Conservation (phyloP, 169 alveolate genomes). For the Blepharisma undulans region DNA sequence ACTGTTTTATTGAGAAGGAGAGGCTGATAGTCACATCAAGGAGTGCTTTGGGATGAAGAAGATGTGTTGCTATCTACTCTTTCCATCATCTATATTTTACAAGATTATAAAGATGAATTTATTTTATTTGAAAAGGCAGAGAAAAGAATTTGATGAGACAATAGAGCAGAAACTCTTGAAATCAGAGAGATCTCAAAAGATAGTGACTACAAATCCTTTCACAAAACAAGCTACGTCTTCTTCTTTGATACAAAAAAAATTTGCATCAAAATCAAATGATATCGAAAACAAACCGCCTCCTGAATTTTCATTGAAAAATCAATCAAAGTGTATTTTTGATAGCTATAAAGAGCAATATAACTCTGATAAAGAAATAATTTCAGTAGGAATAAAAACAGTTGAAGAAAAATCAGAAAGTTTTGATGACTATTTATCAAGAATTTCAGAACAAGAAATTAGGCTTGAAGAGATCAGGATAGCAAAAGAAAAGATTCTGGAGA, state of each 20-base stretch:
- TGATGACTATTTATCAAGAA: neutral
- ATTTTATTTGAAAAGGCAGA: neutral
- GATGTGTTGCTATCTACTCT: neutral
- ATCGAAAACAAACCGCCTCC: neutral
- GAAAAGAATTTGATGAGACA: neutral
- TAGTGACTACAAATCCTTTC: neutral
- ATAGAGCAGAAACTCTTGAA: neutral
- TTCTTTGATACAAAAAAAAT: neutral
- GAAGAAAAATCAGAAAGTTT: neutral
- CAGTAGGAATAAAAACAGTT: neutral
- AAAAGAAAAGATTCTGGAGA: neutral
- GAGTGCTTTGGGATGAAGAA: neutral
- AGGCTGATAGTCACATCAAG: neutral
- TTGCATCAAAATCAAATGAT: neutral
- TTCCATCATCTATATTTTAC: neutral
- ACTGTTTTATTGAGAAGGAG: neutral
- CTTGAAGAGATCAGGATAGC: neutral
- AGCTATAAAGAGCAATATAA: neutral
- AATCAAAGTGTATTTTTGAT: neutral
- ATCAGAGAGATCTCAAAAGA: neutral
- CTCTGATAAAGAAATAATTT: neutral
- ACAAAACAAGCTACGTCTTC: neutral
- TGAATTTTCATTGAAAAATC: neutral
- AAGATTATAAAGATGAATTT: neutral
- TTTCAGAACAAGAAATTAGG: neutral